Percentiles rank a stretch among this genome's conserved stretches.
These are phyloP conservation scores for Phylloporus scabripes DNA, from an alignment of 768 basidiomycete species.

Conservation along the genomic window DNA sequence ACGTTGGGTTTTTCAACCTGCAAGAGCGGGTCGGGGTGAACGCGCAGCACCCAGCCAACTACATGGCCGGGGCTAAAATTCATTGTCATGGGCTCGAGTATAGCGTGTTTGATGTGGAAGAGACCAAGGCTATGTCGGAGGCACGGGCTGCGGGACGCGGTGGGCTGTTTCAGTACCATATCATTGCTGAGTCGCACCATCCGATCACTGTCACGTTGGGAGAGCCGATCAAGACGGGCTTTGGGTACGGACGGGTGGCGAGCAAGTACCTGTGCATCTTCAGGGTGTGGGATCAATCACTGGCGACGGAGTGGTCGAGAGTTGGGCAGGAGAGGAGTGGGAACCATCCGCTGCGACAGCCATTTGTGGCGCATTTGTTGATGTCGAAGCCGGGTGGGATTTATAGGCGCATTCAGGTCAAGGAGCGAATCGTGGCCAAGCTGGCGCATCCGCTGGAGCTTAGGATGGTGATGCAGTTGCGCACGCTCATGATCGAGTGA, in stretches of 20 bases:
- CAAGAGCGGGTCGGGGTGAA: conserved; percentile 16
- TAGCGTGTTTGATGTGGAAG: conserved; percentile 11
- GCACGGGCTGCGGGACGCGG: neutral
- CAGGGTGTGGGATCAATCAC: conserved; percentile 19
- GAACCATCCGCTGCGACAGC: conserved; percentile 15
- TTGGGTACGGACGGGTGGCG: conserved; percentile 12
- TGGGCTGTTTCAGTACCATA: conserved; percentile 12
- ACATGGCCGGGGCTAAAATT: conserved; percentile 15
- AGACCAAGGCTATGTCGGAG: conserved; percentile 10
- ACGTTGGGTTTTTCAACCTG: conserved; percentile 16
- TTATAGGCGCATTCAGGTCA: conserved; percentile 15
- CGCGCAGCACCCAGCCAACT: conserved; percentile 18
- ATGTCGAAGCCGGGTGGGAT: conserved; percentile 13
- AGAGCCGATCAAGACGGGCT: conserved; percentile 18
- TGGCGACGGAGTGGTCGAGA: conserved; percentile 6
- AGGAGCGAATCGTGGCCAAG: conserved; percentile 20
- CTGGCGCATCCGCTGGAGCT: conserved; percentile 12
- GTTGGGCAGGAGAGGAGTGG: conserved; percentile 1
- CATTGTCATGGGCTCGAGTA: conserved; percentile 23
- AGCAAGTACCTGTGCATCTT: conserved; percentile 15
- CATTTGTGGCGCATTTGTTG: conserved; percentile 19
- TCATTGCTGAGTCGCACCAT: conserved; percentile 14
- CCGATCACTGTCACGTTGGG: conserved; percentile 18
- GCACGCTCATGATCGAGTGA: conserved; percentile 19
- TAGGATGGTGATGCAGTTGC: conserved; percentile 10